phyloP scores from a whole-genome alignment of 108 stramenopile genomes.

The Aurantiochytrium sp. region DNA sequence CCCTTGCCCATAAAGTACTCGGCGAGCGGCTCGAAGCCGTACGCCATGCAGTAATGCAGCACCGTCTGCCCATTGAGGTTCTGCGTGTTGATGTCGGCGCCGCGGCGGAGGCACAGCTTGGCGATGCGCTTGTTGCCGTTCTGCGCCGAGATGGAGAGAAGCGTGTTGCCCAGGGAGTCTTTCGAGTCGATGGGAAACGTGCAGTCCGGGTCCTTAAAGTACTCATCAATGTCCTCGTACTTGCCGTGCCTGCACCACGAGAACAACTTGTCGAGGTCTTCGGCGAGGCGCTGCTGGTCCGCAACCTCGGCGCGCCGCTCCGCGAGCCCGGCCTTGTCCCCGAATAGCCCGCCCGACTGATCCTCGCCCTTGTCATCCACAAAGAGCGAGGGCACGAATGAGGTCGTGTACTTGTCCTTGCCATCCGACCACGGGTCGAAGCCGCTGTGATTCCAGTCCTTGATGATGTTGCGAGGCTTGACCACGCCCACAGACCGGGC shows the following conservation, averaged over 20 bases:
- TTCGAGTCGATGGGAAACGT: conserved; percentile 46
- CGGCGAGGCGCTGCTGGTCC: conserved; percentile 43
- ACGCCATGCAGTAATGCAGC: conserved; percentile 71
- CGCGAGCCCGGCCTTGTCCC: conserved; percentile 46
- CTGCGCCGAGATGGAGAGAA: conserved; percentile 72
- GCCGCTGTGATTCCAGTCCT: conserved; percentile 55
- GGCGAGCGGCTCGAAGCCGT: conserved; percentile 63
- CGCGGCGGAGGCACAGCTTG: conserved; percentile 70
- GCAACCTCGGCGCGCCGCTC: conserved; percentile 40
- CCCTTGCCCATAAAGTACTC: conserved; percentile 73
- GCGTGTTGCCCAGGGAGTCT: conserved; percentile 71
- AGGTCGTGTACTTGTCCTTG: conserved; percentile 52
- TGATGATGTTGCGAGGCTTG: conserved; percentile 55
- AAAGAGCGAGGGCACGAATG: conserved; percentile 65
- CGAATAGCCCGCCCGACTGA: conserved; percentile 38
- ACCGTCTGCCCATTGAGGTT: conserved; percentile 71
- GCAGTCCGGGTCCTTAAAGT: conserved; percentile 49
- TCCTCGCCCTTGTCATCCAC: conserved; percentile 56
- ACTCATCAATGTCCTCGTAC: conserved; percentile 58
- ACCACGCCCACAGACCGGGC: conserved; percentile 58
- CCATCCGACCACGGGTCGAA: conserved; percentile 70
- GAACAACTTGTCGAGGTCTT: conserved; percentile 58
- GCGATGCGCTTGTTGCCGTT: conserved; percentile 74
- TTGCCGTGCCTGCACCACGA: conserved; percentile 63
- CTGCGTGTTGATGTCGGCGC: conserved; percentile 70